Percentiles rank a stretch among this genome's conserved stretches.
These are phyloP conservation scores for Populus hybrid DNA, from an alignment of 441 rosid species.

Conservation along the genomic window DNA sequence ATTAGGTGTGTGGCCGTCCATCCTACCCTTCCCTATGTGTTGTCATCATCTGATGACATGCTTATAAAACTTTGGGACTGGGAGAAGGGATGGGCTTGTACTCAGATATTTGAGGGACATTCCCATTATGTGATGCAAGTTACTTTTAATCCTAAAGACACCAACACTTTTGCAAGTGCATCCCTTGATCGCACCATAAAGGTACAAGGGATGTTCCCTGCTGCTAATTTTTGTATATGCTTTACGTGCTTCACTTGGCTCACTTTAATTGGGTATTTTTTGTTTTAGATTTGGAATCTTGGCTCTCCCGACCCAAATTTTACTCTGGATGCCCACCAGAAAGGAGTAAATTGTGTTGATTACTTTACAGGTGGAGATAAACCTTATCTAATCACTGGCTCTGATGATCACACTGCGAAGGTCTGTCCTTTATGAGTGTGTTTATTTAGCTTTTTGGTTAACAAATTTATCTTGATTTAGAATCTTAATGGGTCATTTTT, in stretches of 20 bases:
- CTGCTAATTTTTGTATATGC: conserved; percentile 1
- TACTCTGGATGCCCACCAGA: conserved; percentile 88
- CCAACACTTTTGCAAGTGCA: conserved; percentile 75
- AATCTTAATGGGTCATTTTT: conserved; percentile 14
- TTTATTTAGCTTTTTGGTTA: conserved; percentile 4
- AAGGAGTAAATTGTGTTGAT: conserved; percentile 94
- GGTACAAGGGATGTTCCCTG: conserved; percentile 37
- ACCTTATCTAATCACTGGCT: conserved; percentile 84
- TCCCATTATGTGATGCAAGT: conserved; percentile 92
- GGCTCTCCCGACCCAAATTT: conserved; percentile 94
- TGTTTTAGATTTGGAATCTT: conserved; percentile 84
- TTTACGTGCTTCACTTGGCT: conserved; percentile 10
- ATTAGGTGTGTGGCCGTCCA: conserved; percentile 77
- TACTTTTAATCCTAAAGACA: conserved; percentile 73
- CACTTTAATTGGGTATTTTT: conserved; percentile 6
- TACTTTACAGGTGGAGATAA: conserved; percentile 93
- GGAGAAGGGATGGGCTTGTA: conserved; percentile 84
- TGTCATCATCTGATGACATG: conserved; percentile 91
- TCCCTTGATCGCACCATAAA: conserved; percentile 82
- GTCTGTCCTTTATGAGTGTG: conserved; percentile 38
- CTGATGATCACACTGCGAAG: conserved; percentile 96
- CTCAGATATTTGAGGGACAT: conserved; percentile 78
- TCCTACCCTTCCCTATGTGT: conserved; percentile 63
- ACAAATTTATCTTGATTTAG: conserved; percentile 8
- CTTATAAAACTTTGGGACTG: conserved; percentile 94